Conservation (phyloP, 2,329 filamentous ascomycete genomes). For the Curvularia sp. region DNA sequence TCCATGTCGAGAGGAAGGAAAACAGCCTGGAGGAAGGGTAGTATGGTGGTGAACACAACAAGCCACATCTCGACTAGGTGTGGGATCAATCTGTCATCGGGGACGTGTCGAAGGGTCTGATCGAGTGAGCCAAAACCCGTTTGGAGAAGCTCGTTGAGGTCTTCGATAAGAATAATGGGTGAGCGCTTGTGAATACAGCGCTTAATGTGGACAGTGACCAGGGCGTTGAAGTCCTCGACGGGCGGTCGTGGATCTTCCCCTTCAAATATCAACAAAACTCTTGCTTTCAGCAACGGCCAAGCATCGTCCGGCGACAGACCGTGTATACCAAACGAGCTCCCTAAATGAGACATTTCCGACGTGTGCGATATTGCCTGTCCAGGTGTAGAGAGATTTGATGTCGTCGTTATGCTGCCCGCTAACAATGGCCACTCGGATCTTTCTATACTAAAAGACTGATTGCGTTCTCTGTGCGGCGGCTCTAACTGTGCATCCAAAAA, state of each 20-base stretch:
- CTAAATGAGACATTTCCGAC: conserved; percentile 55
- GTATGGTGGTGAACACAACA: conserved; percentile 85
- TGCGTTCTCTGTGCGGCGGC: conserved; percentile 43
- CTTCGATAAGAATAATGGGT: conserved; percentile 75
- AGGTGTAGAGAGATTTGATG: conserved; percentile 33
- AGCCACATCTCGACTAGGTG: conserved; percentile 94
- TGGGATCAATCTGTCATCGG: conserved; percentile 88
- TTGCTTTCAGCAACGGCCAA: conserved; percentile 80
- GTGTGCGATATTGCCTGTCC: conserved; percentile 42
- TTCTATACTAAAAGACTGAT: conserved; percentile 51
- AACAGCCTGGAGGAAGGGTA: conserved; percentile 94
- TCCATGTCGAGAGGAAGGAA: conserved; percentile 93
- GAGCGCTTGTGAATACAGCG: conserved; percentile 77
- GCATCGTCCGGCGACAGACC: conserved; percentile 72
- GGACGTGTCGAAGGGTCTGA: conserved; percentile 76
- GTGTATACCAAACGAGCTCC: conserved; percentile 56
- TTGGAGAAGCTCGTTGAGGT: conserved; percentile 75
- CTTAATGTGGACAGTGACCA: conserved; percentile 80
- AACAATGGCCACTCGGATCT: conserved; percentile 49
- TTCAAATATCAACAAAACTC: conserved; percentile 79
- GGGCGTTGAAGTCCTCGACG: conserved; percentile 81
- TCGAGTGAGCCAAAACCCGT: conserved; percentile 88
- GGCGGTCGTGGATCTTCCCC: conserved; percentile 81
- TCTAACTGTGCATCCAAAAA: conserved; percentile 47
- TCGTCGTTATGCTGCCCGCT: conserved; percentile 33